Conservation (phyloP, 805 yeast genomes). For the Candida orba region DNA sequence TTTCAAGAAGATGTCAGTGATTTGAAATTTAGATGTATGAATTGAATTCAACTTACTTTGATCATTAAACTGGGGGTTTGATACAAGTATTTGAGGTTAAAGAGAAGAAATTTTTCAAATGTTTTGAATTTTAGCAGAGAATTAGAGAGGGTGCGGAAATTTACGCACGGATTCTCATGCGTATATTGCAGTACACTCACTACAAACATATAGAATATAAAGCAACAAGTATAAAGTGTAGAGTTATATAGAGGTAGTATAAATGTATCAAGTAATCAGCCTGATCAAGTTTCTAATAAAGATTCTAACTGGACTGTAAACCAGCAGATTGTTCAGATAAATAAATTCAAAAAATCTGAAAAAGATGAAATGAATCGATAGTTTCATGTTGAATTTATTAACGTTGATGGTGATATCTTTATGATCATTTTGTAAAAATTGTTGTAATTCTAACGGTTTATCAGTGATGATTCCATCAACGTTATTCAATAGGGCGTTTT, state of each 20-base stretch:
- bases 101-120: too few species aligned
- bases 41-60: conserved; percentile 3
- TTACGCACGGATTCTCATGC: too few species aligned
- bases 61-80: conserved; percentile 1
- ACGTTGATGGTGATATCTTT: too few species aligned
- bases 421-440: background rate
- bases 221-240: too few species aligned
- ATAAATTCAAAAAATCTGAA: conserved; percentile 11
- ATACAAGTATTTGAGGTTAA: too few species aligned
- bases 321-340: conserved; percentile 7
- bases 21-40: too few species aligned
- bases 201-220: too few species aligned
- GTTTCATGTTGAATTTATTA: too few species aligned
- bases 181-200: too few species aligned
- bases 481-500: conserved; percentile 28
- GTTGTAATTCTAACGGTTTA: conserved; percentile 21
- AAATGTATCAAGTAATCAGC: background rate
- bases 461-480: conserved; percentile 38
- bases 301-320: conserved; percentile 9
- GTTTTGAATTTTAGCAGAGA: too few species aligned
- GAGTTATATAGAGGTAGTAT: background rate
- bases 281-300: background rate
- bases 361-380: background rate
- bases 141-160: too few species aligned
- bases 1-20: too few species aligned